Base-by-base conservation (phyloP, 2,329 filamentous ascomycete genomes). In the Pyrenophora tritici-repentis region DNA sequence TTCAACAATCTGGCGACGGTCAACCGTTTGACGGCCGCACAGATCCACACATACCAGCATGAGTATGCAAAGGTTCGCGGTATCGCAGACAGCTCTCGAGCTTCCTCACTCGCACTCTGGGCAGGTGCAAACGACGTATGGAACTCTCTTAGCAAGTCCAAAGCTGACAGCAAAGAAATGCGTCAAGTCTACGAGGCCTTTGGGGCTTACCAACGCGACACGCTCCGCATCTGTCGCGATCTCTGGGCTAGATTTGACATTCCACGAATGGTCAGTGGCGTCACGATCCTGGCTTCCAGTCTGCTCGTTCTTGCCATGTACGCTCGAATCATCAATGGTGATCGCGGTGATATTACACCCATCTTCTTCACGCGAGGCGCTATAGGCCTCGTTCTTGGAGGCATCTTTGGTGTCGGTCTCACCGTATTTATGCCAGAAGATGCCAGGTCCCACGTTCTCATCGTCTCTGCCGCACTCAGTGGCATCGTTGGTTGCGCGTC, bases 221-320 rank as follows among this genome's bases (percentile, higher is more conserved):
- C 89, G 0, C 79, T 99, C 37, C 80, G 80, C 22, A 81, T 93
- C 10, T 97, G 90, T 77, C 89, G 91, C 69, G 83, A 81, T 33
- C 78, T 97, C 13, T 99, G 94, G 94, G 91, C 94, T 17, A 85
- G 89, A 31, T 99, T 99, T 62, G 91, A 99, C 71, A 80, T 96
- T 16, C 81, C 85, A 2, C 89, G 88, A 70, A 99, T 99, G 91
- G 67, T 88, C 12, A 80, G 88, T 56, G 94, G 94, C 39, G 85
- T 97, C 32, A 70, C 74, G 0, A 83, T 96, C 45, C 83, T 95
- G 55, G 80, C 84, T 3, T 75, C 83, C 18, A 86, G 89, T 3
- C 81, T 97, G 17, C 59, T 86, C 2, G 74, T 88, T 4, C 78
- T 97, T 43, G 77, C 89, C 1, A 76, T 93, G 41, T 97, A 95